Conservation (phyloP, 805 yeast genomes). For the Saturnispora zaruensis region DNA sequence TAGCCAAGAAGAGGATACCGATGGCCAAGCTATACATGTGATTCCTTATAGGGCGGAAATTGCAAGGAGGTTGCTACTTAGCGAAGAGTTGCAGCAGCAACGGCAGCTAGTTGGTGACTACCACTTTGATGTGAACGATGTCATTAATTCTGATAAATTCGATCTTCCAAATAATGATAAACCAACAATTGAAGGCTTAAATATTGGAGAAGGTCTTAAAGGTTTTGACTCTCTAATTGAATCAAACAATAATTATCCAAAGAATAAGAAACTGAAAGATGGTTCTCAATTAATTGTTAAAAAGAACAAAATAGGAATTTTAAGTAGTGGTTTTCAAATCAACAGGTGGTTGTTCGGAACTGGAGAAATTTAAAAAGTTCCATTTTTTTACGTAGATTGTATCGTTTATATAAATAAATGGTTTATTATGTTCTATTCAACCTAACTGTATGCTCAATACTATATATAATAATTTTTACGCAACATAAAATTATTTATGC, state of each 20-base stretch:
- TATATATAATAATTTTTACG: not conserved
- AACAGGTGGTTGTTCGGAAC: slow-evolving; percentile 11
- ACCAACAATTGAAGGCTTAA: slow-evolving; percentile 8
- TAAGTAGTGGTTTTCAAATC: slow-evolving; percentile 7
- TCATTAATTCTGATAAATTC: not conserved
- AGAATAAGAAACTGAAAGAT: slow-evolving; percentile 7
- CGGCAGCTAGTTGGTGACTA: not conserved
- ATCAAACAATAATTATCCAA: not conserved
- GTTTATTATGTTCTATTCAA: not conserved
- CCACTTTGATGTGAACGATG: slow-evolving; percentile 4
- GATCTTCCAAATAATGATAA: not conserved
- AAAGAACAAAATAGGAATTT: not conserved
- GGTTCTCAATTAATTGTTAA: slow-evolving; percentile 10
- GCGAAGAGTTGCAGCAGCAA: not conserved
- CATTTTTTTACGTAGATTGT: not conserved
- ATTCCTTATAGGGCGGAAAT: slow-evolving; percentile 56
- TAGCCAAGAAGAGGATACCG: slow-evolving; percentile 54
- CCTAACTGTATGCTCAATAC: not conserved
- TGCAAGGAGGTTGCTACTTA: slow-evolving; percentile 46
- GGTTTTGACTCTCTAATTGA: slow-evolving; percentile 8
- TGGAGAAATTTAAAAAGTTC: slow-evolving; percentile 9
- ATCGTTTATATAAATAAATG: not conserved
- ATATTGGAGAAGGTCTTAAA: slow-evolving; percentile 11
- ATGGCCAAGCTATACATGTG: slow-evolving; percentile 44
- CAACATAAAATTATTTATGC: not conserved